Evolutionary conservation across 129 eudicot species (phyloP), one percentile per base, ranked within the genome.

Genomic region (Tagetes patula): DNA sequence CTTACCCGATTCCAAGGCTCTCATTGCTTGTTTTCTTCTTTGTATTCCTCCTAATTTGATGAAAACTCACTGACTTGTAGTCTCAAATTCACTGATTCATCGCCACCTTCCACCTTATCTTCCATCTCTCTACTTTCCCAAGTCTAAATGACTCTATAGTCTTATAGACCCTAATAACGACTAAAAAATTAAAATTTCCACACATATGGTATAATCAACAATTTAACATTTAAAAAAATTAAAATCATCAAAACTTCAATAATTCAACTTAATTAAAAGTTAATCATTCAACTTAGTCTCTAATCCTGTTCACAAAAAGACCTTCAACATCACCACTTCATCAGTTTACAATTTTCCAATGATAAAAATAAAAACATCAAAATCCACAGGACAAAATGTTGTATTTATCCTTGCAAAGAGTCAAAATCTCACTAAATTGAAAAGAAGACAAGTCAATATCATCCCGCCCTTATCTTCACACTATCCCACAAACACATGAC

Each of bases 361-460:
- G 8, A 55, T 31, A 55, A 55, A 55, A 27, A 56, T 31, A 30
- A 55, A 55, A 55, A 47, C 52, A 58, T 40, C 64, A 32, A 58
- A 58, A 58, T 10, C 64, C 64, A 58, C 64, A 39, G 40, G 39
- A 58, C 32, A 8, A 58, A 8, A 0, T 33, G 8, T 60, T 60
- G 20, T 60, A 33, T 31, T 2, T 30, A 60, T 60, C 42, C 20
- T 60, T 60, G 65, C 65, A 32, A 58, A 32, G 39, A 32, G 5
- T 58, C 64, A 58, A 58, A 33, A 3, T 33, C 40, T 3, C n/a
- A 8, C 2, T 8, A 32, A 33, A 34, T 2, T 12, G 0, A 3
- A 60, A 60, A 5, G 8, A 60, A 34, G 20, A 34, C 6, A 10
- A 61, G 67, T 61, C 45, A 37, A 71, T 72, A 53, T 36, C 67